A percentile compares a stretch with the other conserved stretches of the same genome.
These are phyloP conservation scores for Thymus quinquecostatus DNA, from an alignment of 257 asterid genomes.

Conservation along the genomic window DNA sequence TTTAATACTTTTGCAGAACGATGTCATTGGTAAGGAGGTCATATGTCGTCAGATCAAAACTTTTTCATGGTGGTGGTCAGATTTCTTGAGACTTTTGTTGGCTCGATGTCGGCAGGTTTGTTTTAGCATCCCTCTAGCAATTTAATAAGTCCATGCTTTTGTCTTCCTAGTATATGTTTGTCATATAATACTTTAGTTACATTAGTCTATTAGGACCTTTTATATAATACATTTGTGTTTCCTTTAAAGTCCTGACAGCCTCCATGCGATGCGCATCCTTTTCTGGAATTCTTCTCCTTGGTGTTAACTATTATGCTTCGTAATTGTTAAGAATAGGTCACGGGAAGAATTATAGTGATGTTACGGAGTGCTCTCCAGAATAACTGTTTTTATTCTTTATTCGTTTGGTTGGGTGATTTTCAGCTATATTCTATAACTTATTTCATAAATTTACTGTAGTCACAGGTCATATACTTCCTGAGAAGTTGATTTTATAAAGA, in stretches of 20 bases:
- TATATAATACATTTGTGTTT: not conserved
- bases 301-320: not conserved
- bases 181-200: not conserved
- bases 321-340: not conserved
- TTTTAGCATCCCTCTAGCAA: conserved; percentile 32
- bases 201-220: no score
- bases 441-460: conserved; percentile 3
- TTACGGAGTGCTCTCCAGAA: not conserved
- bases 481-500: conserved; percentile 5
- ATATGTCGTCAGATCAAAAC: conserved; percentile 74
- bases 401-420: conserved; percentile 5
- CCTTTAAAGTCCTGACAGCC: not conserved
- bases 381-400: not conserved
- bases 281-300: conserved; percentile 9
- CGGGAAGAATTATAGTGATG: not conserved
- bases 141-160: conserved; percentile 24
- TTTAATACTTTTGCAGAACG: conserved; percentile 60
- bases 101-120: conserved; percentile 96
- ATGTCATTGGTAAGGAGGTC: conserved; percentile 96
- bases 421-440: conserved; percentile 11
- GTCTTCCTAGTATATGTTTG: conserved; percentile 18
- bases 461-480: conserved; percentile 11
- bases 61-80: conserved; percentile 84
- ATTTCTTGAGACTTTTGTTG: conserved; percentile 95
- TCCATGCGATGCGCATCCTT: not conserved